Base-by-base conservation (phyloP, 2,329 filamentous ascomycete genomes). In the Exophiala calicioides region DNA sequence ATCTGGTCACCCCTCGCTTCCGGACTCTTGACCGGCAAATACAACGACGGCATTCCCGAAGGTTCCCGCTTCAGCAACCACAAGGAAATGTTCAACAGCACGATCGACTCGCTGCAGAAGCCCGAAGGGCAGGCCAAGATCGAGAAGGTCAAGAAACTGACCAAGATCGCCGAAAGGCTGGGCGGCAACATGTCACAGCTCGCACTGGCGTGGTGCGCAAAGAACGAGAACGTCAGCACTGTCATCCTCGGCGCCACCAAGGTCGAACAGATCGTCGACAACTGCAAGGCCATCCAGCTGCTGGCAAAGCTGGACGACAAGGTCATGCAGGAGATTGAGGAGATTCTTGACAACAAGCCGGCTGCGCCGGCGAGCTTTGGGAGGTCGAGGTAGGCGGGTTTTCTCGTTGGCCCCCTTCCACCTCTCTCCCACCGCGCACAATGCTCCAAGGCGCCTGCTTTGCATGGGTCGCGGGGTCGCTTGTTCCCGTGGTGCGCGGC, bases 21-120 rank as follows among this genome's bases (percentile, higher is more conserved):
- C 39, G 82, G 82, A 15, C 72, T 85, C 50, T 67, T 86, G 52
- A 81, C 80, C 0, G 83, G 82, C 35, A 86, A 86, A 65, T 86
- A 86, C 68, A 82, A 80, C 62, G 68, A 82, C 56, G 78, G 77
- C 23, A 77, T 84, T 23, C 81, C 81, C 3, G 68, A 75, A 9
- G 75, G 76, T 55, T 80, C 78, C 4, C 72, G 82, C 15, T 71
- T 84, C 47, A 75, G 75, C 9, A 72, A 75, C 57, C 73, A 73
- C 31, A 70, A 77, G 40, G 74, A 83, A 50, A 71, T 76, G 41
- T 84, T 77, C 61, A 73, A 38, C 33, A 53, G 47, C 83, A 57
- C 67, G 73, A 48, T 56, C 59, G 24, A 65, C 70, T 64, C 65
- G 65, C 30, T 69, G 69, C 56, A 66, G 58, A 3, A 68, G 18